Conservation (phyloP, 257 asterid species). For the Jacaranda copaia region DNA sequence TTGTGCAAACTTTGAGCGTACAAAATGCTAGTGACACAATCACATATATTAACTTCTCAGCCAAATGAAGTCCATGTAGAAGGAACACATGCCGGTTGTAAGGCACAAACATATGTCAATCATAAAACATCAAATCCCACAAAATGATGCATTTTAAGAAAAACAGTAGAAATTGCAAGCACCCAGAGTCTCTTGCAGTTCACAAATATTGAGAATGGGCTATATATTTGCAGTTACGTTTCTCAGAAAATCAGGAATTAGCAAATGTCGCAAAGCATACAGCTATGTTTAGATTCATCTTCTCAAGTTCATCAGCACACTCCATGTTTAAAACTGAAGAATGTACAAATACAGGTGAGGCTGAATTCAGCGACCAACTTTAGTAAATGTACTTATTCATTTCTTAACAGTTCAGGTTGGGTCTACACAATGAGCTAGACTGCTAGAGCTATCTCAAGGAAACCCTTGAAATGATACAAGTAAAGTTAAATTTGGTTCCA, state of each 20-base stretch:
- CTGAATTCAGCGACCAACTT: not conserved
- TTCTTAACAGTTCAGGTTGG: not conserved
- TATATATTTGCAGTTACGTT: not conserved
- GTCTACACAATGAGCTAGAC: not conserved
- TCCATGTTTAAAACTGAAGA: not conserved
- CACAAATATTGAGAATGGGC: not conserved
- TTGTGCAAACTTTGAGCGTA: not conserved
- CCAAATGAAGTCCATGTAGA: not conserved
- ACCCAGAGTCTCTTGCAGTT: slow-evolving; percentile 18
- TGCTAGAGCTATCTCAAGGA: not conserved
- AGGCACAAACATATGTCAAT: not conserved
- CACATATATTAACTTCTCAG: not conserved
- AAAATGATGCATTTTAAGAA: not conserved
- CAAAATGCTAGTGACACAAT: not conserved
- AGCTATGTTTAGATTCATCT: slow-evolving; percentile 5
- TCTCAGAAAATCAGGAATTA: not conserved
- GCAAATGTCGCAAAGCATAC: not conserved
- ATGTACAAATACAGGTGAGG: not conserved
- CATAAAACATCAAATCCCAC: too few relatives aligned
- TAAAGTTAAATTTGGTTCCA: not conserved
- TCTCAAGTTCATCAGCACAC: not conserved
- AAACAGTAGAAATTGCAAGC: slow-evolving; percentile 11
- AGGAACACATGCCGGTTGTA: not conserved
- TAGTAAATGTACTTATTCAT: not conserved
- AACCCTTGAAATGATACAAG: not conserved